Percentiles rank a stretch among this genome's conserved stretches.
Conservation (phyloP, 1,139 yeast species). For the Pichia sp. region DNA sequence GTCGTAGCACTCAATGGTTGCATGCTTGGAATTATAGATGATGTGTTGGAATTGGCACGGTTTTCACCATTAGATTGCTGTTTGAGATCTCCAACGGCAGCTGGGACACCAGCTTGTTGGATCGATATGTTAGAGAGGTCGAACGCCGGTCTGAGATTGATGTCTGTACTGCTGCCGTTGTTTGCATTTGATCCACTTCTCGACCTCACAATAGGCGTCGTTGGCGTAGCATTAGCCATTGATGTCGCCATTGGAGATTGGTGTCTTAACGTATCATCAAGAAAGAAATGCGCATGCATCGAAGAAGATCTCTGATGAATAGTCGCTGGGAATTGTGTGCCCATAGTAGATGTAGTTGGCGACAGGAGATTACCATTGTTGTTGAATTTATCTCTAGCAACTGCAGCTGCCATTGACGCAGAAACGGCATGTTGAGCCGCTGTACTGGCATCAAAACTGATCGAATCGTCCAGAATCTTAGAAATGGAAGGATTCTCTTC, state of each 20-base stretch:
- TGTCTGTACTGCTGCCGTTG: conserved; percentile 29
- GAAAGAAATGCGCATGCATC: conserved; percentile 80
- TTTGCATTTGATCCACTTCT: conserved; percentile 36
- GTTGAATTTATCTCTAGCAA: conserved; percentile 30
- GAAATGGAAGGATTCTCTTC: conserved; percentile 10
- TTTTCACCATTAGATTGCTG: neutral
- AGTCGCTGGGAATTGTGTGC: too few species aligned
- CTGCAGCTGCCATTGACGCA: conserved; percentile 36
- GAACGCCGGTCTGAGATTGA: conserved; percentile 23
- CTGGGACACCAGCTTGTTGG: conserved; percentile 7
- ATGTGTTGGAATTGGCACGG: conserved; percentile 8
- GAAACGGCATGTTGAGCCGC: conserved; percentile 35
- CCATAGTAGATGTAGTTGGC: too few species aligned
- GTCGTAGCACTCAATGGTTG: neutral
- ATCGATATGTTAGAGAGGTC: conserved; percentile 15
- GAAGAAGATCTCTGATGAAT: conserved; percentile 55
- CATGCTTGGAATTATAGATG: conserved; percentile 2
- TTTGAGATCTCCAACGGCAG: neutral
- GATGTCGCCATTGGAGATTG: conserved; percentile 24
- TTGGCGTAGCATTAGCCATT: neutral
- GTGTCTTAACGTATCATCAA: conserved; percentile 68
- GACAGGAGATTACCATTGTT: neutral
- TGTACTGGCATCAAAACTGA: conserved; percentile 24
- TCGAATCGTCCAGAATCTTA: conserved; percentile 8
- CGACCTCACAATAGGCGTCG: conserved; percentile 29